A percentile compares a stretch with the other conserved stretches of the same genome.
These are phyloP conservation scores for Entomortierella lignicola DNA, from an alignment of 192 early-diverging fungal genomes.

Conservation along the genomic window DNA sequence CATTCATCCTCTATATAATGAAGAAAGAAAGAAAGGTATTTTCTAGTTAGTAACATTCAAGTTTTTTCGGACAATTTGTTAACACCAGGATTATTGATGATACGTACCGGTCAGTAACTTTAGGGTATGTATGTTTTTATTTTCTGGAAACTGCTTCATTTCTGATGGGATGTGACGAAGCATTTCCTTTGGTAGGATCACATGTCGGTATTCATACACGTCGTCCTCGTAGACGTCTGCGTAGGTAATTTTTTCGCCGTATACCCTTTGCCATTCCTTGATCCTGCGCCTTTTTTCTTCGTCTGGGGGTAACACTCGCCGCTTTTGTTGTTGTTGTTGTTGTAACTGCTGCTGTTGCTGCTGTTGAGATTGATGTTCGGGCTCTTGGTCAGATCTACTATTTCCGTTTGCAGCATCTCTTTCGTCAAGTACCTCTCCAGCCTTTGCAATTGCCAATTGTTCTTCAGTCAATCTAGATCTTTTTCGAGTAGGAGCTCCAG, in stretches of 20 bases:
- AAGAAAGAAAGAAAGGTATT: neutral
- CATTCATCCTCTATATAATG: constrained; percentile 23
- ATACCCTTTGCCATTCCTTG: neutral
- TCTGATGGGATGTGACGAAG: neutral
- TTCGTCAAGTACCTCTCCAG: neutral
- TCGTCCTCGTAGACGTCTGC: constrained; percentile 21
- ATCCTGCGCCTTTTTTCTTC: neutral
- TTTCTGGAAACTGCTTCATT: constrained; percentile 1
- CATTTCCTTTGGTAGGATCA: constrained; percentile 28
- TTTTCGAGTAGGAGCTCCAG: constrained; percentile 6
- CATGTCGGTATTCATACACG: constrained; percentile 41
- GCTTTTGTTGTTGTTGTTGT: neutral
- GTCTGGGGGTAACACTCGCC: too few relatives aligned
- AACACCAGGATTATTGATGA: too few relatives aligned
- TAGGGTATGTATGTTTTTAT: neutral
- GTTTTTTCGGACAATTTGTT: too few relatives aligned
- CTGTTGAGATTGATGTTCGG: neutral
- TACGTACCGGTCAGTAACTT: constrained; percentile 23
- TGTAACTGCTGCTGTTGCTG: neutral
- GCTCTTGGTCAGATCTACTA: too few relatives aligned
- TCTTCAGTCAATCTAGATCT: neutral
- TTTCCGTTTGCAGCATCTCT: neutral
- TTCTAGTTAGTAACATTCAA: too few relatives aligned
- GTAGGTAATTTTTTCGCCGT: constrained; percentile 14
- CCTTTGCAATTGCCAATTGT: neutral